phyloP scores from a whole-genome alignment of 305 asterid genomes.

The Fraxinus latifolia region DNA sequence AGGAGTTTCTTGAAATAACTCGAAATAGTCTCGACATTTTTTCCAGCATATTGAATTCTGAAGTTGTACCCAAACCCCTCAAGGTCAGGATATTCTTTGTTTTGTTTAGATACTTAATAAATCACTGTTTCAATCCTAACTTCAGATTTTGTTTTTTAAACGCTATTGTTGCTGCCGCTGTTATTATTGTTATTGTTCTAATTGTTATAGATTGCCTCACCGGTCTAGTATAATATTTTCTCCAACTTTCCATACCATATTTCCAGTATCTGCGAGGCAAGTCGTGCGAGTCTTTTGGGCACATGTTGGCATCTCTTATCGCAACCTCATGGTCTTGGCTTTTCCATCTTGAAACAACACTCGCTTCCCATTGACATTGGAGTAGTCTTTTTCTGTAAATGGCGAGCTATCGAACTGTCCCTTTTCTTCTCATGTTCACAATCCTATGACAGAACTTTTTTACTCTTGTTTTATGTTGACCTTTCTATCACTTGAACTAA shows the following conservation, averaged over 20 bases:
- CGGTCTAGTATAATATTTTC: not conserved
- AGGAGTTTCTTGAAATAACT: constrained; percentile 63
- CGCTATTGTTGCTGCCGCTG: not conserved
- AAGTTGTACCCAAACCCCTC: constrained; percentile 57
- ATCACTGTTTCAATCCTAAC: constrained; percentile 6
- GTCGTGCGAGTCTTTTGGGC: not conserved
- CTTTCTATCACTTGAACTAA: not conserved
- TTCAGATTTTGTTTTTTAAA: not conserved
- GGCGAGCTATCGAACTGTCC: not conserved
- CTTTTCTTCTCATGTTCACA: not conserved
- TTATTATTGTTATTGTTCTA: not conserved
- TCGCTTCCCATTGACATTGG: not conserved
- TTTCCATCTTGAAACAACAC: not conserved
- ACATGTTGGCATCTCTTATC: not conserved
- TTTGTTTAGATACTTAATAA: not conserved
- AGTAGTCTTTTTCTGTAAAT: not conserved
- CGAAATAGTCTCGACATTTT: constrained; percentile 81
- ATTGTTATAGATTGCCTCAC: not conserved
- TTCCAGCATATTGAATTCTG: constrained; percentile 77
- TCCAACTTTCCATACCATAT: not conserved
- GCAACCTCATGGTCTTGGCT: not conserved
- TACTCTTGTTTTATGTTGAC: not conserved
- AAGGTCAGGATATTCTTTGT: constrained; percentile 49
- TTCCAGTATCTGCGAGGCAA: not conserved
- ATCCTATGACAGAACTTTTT: not conserved